A percentile compares a stretch with the other conserved stretches of the same genome.
Evolutionary conservation across 2,329 filamentous ascomycete species (phyloP).

Genomic region (Dactylonectria macrodidyma): DNA sequence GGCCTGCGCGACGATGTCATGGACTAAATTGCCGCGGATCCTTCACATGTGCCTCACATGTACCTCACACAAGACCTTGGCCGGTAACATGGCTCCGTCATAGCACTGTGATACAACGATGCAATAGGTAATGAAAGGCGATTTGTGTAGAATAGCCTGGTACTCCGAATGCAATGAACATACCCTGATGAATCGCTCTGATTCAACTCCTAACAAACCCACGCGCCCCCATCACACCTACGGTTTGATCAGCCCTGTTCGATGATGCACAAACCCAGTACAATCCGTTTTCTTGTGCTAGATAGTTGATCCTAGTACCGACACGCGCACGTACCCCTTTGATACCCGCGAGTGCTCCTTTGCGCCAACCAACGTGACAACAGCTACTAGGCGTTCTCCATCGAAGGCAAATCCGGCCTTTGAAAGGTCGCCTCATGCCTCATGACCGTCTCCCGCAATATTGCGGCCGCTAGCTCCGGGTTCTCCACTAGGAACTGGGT

Average conservation of each 20-base stretch:
- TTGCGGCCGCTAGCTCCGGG: conserved; percentile 62
- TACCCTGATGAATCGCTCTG: neutral
- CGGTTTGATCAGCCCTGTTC: neutral
- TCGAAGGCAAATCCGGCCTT: conserved; percentile 58
- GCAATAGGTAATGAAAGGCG: conserved; percentile 13
- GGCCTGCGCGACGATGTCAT: conserved; percentile 79
- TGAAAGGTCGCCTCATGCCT: conserved; percentile 58
- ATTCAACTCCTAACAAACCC: neutral
- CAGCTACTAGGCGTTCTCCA: conserved; percentile 53
- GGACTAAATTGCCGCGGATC: conserved; percentile 59
- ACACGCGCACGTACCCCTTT: neutral
- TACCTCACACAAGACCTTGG: neutral
- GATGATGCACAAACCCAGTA: neutral
- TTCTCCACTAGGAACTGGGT: conserved; percentile 59
- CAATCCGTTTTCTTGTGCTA: neutral
- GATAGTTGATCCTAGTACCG: neutral
- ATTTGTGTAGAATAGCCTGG: conserved; percentile 19
- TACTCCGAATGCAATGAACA: conserved; percentile 6
- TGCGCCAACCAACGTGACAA: neutral
- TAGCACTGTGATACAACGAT: conserved; percentile 9
- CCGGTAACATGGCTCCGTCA: conserved; percentile 3
- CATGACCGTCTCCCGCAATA: conserved; percentile 63
- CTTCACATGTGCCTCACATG: too few species aligned
- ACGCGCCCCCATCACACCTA: neutral
- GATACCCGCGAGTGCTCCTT: conserved; percentile 26